phyloP scores from a whole-genome alignment of 2,329 filamentous ascomycete genomes.

The Exophiala oligosperma region DNA sequence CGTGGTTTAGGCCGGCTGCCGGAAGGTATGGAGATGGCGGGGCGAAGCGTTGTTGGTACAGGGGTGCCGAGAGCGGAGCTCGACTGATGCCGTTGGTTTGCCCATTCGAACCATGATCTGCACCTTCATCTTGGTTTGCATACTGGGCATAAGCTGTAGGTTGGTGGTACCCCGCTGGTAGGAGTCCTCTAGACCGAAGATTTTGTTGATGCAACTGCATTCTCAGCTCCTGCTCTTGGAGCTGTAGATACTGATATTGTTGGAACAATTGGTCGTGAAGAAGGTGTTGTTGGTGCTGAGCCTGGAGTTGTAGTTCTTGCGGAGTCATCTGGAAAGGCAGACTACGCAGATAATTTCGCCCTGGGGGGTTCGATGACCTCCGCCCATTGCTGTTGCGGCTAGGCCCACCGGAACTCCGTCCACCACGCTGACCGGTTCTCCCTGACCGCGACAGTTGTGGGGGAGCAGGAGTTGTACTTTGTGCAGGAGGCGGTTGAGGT shows the following conservation, averaged over 20 bases:
- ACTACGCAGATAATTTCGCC: conserved; percentile 43
- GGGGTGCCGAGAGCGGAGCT: conserved; percentile 31
- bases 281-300: conserved; percentile 49
- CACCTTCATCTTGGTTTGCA: conserved; percentile 30
- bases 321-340: conserved; percentile 37
- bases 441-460: conserved; percentile 44
- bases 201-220: conserved; percentile 49
- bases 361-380: conserved; percentile 59
- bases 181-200: conserved; percentile 29
- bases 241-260: conserved; percentile 51
- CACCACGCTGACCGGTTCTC: conserved; percentile 51
- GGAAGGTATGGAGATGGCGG: conserved; percentile 24
- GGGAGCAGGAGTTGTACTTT: not conserved
- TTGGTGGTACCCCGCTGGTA: conserved; percentile 19
- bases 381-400: conserved; percentile 49
- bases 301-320: conserved; percentile 40
- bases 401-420: conserved; percentile 49
- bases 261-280: conserved; percentile 51
- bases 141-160: conserved; percentile 40
- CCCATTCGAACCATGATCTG: conserved; percentile 18
- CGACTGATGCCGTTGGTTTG: conserved; percentile 21
- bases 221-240: conserved; percentile 51
- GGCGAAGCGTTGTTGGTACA: conserved; percentile 29
- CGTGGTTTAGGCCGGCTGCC: conserved; percentile 32
- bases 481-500: conserved; percentile 37